Evolutionary conservation across 108 stramenopile species (phyloP).

Genomic region (Fistulifera pelliculosa): DNA sequence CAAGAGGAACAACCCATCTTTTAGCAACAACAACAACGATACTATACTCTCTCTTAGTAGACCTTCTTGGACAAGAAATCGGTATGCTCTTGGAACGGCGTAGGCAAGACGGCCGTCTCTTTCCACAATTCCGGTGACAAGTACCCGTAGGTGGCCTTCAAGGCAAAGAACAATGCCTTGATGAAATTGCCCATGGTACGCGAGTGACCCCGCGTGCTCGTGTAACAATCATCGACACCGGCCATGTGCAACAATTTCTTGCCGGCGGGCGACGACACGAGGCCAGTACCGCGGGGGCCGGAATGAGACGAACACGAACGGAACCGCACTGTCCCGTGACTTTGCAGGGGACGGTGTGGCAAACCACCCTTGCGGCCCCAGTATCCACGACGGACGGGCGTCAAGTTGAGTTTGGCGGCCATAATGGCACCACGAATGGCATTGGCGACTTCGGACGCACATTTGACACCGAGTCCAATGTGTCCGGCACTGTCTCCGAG

Average conservation of each 20-base stretch:
- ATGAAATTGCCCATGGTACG: conserved; percentile 99
- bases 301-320: conserved; percentile 98
- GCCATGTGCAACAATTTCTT: conserved; percentile 99
- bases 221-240: conserved; percentile 95
- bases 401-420: conserved; percentile 96
- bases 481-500: conserved; percentile 96
- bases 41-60: neutral
- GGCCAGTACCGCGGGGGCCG: conserved; percentile 99
- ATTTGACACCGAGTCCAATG: conserved; percentile 99
- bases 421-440: conserved; percentile 99
- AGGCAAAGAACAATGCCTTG: conserved; percentile 98
- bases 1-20: neutral
- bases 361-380: conserved; percentile 94
- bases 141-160: conserved; percentile 97
- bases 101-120: conserved; percentile 71
- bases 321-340: conserved; percentile 99
- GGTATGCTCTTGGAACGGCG: conserved; percentile 99
- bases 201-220: conserved; percentile 91
- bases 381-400: conserved; percentile 99
- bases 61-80: conserved; percentile 97
- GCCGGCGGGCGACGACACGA: conserved; percentile 96
- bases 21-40: neutral
- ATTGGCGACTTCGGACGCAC: conserved; percentile 97
- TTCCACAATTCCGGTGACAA: conserved; percentile 98
- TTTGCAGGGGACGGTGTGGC: conserved; percentile 99